Evolutionary conservation across 2,329 filamentous ascomycete species (phyloP).

Genomic region (Colletotrichum cereale): DNA sequence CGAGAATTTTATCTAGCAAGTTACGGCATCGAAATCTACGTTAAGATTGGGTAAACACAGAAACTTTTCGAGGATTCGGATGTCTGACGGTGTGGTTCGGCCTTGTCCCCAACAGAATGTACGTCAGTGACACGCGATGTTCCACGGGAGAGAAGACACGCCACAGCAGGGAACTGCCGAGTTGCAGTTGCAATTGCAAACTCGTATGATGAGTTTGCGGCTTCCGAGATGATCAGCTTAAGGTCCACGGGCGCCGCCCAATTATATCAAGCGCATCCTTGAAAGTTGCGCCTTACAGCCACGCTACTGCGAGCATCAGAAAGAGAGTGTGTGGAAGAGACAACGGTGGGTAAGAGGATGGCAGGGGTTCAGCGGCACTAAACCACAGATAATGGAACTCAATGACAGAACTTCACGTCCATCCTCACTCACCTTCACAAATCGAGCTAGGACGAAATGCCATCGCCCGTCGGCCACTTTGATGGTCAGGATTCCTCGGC

Average conservation of each 20-base stretch:
- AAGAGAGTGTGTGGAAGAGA: conserved; percentile 3
- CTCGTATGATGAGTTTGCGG: conserved; percentile 38
- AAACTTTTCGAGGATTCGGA: conserved; percentile 1
- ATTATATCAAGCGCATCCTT: conserved; percentile 7
- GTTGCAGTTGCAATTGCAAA: conserved; percentile 34
- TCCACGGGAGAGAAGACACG: conserved; percentile 27
- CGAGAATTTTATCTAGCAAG: neutral
- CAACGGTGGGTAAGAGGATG: conserved; percentile 4
- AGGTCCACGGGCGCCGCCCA: conserved; percentile 12
- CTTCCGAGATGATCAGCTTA: conserved; percentile 16
- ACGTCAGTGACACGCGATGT: conserved; percentile 38
- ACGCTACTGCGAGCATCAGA: neutral
- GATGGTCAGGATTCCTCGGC: conserved; percentile 19
- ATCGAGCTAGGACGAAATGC: neutral
- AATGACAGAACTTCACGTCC: conserved; percentile 1
- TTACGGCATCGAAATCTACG: neutral
- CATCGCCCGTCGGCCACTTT: conserved; percentile 10
- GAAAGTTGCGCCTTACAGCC: conserved; percentile 1
- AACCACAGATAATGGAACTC: conserved; percentile 19
- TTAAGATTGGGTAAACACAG: neutral
- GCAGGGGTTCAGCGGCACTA: neutral
- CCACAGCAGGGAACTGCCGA: conserved; percentile 37
- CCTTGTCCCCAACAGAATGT: conserved; percentile 15
- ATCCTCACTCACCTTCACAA: neutral
- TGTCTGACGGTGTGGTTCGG: conserved; percentile 10